Conservation (phyloP, 371 early-diverging fungal genomes). For the Chytridium lagenaria region DNA sequence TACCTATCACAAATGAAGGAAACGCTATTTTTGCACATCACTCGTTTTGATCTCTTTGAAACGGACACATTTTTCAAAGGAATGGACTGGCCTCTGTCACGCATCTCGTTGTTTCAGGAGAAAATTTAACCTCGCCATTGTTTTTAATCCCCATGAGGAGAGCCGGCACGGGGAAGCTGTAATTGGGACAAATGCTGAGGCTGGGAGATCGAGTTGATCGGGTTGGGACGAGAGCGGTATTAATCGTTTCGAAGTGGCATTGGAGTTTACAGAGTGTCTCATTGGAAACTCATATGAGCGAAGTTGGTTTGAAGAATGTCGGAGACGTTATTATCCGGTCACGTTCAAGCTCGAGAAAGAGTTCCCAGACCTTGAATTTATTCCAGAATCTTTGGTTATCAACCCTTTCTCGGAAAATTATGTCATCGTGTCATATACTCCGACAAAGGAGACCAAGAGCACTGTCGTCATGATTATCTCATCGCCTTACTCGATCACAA, state of each 20-base stretch:
- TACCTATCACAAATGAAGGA: constrained; percentile 67
- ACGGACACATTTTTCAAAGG: constrained; percentile 62
- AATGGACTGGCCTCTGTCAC: constrained; percentile 54
- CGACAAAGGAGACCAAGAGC: constrained; percentile 49
- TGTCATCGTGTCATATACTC: constrained; percentile 56
- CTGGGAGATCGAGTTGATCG: constrained; percentile 64
- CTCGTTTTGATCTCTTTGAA: constrained; percentile 55
- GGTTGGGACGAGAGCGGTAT: constrained; percentile 63
- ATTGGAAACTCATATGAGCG: constrained; percentile 66
- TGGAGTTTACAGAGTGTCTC: constrained; percentile 61
- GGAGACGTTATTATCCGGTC: constrained; percentile 67
- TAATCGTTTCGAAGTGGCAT: constrained; percentile 60
- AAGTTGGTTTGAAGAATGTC: constrained; percentile 63
- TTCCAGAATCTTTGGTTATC: constrained; percentile 56
- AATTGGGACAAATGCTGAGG: constrained; percentile 56
- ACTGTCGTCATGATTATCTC: constrained; percentile 56
- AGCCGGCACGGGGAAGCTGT: constrained; percentile 56
- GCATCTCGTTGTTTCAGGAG: constrained; percentile 60
- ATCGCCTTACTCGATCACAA: constrained; percentile 64
- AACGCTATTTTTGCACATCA: constrained; percentile 62
- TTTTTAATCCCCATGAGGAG: constrained; percentile 66
- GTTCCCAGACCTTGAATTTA: constrained; percentile 55
- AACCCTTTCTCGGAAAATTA: constrained; percentile 59
- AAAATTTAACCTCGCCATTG: constrained; percentile 59
- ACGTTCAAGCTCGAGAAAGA: constrained; percentile 57